Percentiles rank a stretch among this genome's conserved stretches.
Conservation (phyloP, 2,329 filamentous ascomycete species). For the Alternaria infectoria region DNA sequence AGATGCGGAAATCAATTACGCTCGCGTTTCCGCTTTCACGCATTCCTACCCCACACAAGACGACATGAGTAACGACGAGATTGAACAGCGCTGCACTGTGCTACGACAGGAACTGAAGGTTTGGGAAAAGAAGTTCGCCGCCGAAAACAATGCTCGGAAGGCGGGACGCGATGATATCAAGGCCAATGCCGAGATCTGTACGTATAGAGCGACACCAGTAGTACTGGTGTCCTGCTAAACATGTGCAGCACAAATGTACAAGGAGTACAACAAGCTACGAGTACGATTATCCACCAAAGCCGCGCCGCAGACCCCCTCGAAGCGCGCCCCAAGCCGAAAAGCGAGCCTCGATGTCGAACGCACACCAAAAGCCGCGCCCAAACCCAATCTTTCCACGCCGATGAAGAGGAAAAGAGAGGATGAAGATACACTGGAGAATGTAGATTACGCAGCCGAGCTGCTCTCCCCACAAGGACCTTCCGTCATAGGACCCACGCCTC, state of each 20-base stretch:
- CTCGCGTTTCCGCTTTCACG: constrained; percentile 15
- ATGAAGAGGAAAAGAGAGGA: constrained; percentile 42
- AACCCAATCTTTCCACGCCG: constrained; percentile 30
- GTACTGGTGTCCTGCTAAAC: constrained; percentile 15
- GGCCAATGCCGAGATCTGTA: constrained; percentile 73
- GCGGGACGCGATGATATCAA: constrained; percentile 79
- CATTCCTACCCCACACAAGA: constrained; percentile 12
- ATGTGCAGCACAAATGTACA: constrained; percentile 71
- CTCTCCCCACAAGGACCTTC: constrained; percentile 41
- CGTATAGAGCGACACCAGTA: constrained; percentile 20
- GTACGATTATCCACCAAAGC: constrained; percentile 34
- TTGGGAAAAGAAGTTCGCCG: constrained; percentile 75
- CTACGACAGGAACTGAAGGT: constrained; percentile 74
- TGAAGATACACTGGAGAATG: constrained; percentile 17
- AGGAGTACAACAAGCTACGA: constrained; percentile 72
- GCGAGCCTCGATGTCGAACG: constrained; percentile 24
- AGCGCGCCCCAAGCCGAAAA: constrained; percentile 32
- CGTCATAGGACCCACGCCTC: constrained; percentile 76
- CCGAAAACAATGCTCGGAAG: constrained; percentile 69
- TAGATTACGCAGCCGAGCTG: constrained; percentile 18
- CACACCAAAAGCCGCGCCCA: constrained; percentile 35
- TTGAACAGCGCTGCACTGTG: constrained; percentile 79
- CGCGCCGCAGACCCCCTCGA: constrained; percentile 42
- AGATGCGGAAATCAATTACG: constrained; percentile 22
- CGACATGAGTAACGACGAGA: constrained; percentile 37